A percentile compares a stretch with the other conserved stretches of the same genome.
These are phyloP conservation scores for Pachysolen tannophilus DNA, from an alignment of 805 yeast genomes.

Conservation along the genomic window DNA sequence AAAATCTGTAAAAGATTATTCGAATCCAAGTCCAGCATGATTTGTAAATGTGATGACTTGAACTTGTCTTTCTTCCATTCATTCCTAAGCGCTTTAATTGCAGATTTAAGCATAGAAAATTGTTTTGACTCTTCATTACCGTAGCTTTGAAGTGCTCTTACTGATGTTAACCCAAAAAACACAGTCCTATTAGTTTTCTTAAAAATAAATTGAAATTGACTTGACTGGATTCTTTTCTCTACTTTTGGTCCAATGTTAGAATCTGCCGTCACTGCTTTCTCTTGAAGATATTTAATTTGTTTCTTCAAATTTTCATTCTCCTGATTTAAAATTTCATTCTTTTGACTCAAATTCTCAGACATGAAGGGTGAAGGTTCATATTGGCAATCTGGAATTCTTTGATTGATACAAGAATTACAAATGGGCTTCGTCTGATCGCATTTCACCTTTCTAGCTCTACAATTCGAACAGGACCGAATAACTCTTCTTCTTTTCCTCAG, in stretches of 20 bases:
- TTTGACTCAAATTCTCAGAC: not conserved
- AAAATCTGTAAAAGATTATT: not conserved
- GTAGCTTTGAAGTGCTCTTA: not conserved
- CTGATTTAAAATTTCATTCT: no score
- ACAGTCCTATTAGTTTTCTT: not conserved
- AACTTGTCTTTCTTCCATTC: no score
- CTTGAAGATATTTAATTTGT: no score
- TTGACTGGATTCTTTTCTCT: no score
- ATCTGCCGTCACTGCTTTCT: no score
- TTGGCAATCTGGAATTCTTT: not conserved
- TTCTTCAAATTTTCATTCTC: no score
- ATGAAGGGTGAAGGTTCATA: not conserved
- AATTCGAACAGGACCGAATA: slow-evolving; percentile 4
- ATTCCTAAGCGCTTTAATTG: not conserved
- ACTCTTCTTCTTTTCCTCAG: slow-evolving; percentile 3
- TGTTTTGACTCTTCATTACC: not conserved
- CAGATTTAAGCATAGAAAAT: not conserved
- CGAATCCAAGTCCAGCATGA: not conserved
- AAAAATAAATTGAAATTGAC: not conserved
- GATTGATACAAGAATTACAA: slow-evolving; percentile 4
- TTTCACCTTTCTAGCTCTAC: slow-evolving; percentile 7
- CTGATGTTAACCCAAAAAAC: slow-evolving; percentile 2
- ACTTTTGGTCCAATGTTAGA: no score
- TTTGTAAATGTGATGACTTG: not conserved
- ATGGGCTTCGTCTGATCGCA: slow-evolving; percentile 6